Base-by-base conservation (phyloP, 306 rosid species). In the Vigna angularis region DNA sequence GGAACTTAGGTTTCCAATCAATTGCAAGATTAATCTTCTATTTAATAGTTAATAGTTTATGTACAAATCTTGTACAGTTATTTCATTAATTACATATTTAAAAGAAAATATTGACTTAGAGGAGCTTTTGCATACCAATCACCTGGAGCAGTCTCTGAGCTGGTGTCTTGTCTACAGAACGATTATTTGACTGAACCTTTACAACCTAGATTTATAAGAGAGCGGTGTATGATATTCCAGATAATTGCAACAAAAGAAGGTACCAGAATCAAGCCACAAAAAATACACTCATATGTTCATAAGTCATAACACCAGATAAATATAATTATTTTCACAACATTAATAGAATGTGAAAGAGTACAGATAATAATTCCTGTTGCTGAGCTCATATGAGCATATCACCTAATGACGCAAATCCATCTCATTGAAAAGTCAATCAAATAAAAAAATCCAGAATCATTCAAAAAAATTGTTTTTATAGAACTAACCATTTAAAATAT, bases 91-190 rank as follows among this genome's bases (percentile, higher is more conserved):
- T 62, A 48, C n/a, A 74, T 30, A 72, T 70, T 72, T 63, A 78
- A 75, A 58, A 36, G 36, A 67, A 68, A 74, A 70, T 34, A 65
- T 62, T 28, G 30, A 51, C 24, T 52, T 45, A 55, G n/a, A 68
- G 44, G 69, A 75, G 73, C 57, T 49, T 67, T 75, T 75, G 75
- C 96, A 63, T 95, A 95, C 99, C 99, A 82, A 88, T 87, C 85
- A 95, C 97, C 91, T 91, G 99, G 81, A 95, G 94, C 82, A 91
- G 88, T 84, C 97, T 84, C 64, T 66, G 88, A 32, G 91, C 40
- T 22, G 86, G 84, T 70, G 88, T 85, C 90, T 87, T 91, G 79
- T 95, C 98, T 24, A 50, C 82, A 70, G 87, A 86, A 44, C 97
- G 94, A 81, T 89, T 85, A 78, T 79, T 74, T 51, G 98, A 86